phyloP scores from a whole-genome alignment of 2,329 filamentous ascomycete species.

The Magnaporthiopsis poae region DNA sequence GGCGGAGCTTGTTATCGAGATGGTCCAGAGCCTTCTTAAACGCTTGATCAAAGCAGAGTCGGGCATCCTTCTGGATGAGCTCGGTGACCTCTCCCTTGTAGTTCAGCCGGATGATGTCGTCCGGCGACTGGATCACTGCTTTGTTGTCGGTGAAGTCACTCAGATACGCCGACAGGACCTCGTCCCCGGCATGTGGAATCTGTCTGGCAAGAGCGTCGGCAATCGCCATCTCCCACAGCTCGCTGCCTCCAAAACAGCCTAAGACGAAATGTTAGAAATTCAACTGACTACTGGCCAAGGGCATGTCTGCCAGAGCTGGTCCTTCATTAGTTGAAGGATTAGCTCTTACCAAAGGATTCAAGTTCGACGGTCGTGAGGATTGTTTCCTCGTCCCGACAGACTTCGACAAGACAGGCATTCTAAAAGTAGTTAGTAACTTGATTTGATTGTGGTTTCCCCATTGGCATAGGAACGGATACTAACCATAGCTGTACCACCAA shows the following conservation, averaged over 20 bases:
- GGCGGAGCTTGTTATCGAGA: neutral
- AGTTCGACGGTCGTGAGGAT: neutral
- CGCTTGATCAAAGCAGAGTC: neutral
- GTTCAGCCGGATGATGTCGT: neutral
- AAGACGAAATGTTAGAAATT: neutral
- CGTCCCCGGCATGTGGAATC: neutral
- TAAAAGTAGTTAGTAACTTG: neutral
- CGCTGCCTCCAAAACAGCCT: neutral
- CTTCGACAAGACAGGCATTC: neutral
- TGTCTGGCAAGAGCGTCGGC: neutral
- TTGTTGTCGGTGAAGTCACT: neutral
- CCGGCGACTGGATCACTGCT: neutral
- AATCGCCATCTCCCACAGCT: slow-evolving; percentile 5
- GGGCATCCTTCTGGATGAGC: neutral
- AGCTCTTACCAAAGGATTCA: neutral
- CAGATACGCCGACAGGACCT: neutral
- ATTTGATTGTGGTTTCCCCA: no score
- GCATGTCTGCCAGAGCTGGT: no score
- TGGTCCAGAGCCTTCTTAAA: neutral
- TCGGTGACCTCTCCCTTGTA: neutral
- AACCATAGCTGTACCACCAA: slow-evolving; percentile 3
- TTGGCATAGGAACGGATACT: neutral
- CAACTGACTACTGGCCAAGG: no score
- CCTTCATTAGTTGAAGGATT: neutral
- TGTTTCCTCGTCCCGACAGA: neutral